A percentile compares a stretch with the other conserved stretches of the same genome.
These are phyloP conservation scores for Phaeoacremonium minimum DNA, from an alignment of 2,329 filamentous ascomycete genomes.

Conservation along the genomic window DNA sequence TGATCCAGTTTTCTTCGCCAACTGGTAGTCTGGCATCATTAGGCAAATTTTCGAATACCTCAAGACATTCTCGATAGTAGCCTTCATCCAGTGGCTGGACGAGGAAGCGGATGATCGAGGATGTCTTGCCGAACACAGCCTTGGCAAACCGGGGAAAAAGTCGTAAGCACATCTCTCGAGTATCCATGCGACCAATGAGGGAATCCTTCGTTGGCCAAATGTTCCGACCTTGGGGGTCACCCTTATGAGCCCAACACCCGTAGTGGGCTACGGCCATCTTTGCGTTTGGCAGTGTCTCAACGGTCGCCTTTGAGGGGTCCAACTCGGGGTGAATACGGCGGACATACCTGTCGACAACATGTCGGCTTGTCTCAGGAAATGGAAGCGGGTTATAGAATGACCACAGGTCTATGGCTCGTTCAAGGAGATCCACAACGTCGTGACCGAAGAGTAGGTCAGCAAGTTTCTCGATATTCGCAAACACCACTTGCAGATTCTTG, in stretches of 20 bases:
- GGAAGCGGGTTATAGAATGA: slow-evolving; percentile 11
- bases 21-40: not conserved
- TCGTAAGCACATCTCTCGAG: not conserved
- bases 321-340: slow-evolving; percentile 12
- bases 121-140: slow-evolving; percentile 6
- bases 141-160: slow-evolving; percentile 4
- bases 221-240: slow-evolving; percentile 4
- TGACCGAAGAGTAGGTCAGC: slow-evolving; percentile 6
- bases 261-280: slow-evolving; percentile 13
- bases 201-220: slow-evolving; percentile 4
- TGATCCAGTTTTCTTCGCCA: slow-evolving; percentile 8
- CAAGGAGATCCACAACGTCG: slow-evolving; percentile 3
- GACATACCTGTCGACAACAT: slow-evolving; percentile 11
- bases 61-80: slow-evolving; percentile 2
- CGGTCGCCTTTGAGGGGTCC: slow-evolving; percentile 9
- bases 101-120: slow-evolving; percentile 6
- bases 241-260: slow-evolving; percentile 9
- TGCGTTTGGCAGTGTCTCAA: slow-evolving; percentile 9
- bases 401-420: slow-evolving; percentile 9
- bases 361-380: slow-evolving; percentile 9
- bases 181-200: slow-evolving; percentile 5
- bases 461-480: slow-evolving; percentile 11
- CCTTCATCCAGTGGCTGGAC: slow-evolving; percentile 5
- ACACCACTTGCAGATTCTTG: slow-evolving; percentile 9
- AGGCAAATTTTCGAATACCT: slow-evolving; percentile 3